Evolutionary conservation across 148 eudicot genomes (phyloP).

Genomic region (Arbutus unedo): DNA sequence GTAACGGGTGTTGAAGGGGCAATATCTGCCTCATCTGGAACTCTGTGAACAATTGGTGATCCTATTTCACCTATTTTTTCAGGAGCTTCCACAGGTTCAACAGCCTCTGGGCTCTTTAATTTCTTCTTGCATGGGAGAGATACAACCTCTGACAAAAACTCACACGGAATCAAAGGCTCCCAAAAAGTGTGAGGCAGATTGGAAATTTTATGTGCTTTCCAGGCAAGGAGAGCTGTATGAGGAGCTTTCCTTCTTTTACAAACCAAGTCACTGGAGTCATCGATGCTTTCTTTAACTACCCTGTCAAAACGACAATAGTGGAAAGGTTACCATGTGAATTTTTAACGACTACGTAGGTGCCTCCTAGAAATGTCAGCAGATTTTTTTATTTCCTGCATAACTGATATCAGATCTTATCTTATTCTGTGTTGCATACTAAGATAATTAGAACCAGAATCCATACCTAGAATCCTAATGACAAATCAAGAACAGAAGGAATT

Average conservation of each 20-base stretch:
- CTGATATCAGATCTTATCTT: not conserved
- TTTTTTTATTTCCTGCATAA: not conserved
- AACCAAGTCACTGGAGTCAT: conserved; percentile 53
- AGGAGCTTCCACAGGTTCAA: conserved; percentile 31
- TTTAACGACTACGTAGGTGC: not conserved
- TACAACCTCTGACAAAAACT: conserved; percentile 35
- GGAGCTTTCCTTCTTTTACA: conserved; percentile 53
- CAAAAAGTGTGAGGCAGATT: conserved; percentile 37
- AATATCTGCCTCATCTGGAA: conserved; percentile 31
- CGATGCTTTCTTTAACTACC: conserved; percentile 40
- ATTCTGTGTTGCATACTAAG: not conserved
- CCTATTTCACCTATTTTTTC: conserved; percentile 16
- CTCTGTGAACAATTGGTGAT: conserved; percentile 13
- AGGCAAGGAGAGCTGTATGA: conserved; percentile 35
- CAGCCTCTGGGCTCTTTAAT: conserved; percentile 22
- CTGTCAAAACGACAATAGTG: conserved; percentile 35
- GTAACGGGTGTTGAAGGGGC: conserved; percentile 79
- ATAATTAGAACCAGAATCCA: not conserved
- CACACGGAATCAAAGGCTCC: conserved; percentile 67
- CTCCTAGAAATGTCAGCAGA: not conserved
- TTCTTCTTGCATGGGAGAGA: conserved; percentile 18
- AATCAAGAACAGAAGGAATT: not conserved
- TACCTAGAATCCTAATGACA: not conserved
- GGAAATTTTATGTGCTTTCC: conserved; percentile 44
- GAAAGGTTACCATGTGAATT: not conserved